phyloP scores from a whole-genome alignment of 2,329 filamentous ascomycete genomes.

The Coniochaeta sp. region DNA sequence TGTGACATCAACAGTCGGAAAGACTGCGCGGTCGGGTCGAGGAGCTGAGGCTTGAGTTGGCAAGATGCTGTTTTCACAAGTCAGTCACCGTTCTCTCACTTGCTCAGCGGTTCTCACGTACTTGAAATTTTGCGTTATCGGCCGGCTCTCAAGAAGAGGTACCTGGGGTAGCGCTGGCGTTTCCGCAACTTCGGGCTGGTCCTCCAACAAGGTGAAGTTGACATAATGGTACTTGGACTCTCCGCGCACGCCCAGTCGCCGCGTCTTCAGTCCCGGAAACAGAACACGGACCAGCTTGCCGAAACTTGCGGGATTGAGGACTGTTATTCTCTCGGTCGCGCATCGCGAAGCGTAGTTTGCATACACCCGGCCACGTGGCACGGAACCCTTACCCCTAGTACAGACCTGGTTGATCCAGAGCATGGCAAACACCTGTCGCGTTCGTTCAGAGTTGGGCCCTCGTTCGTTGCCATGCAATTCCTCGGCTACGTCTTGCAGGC shows the following conservation, averaged over 20 bases:
- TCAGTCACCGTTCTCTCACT: not conserved
- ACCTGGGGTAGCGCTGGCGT: constrained; percentile 37
- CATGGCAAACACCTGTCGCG: constrained; percentile 83
- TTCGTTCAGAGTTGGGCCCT: constrained; percentile 74
- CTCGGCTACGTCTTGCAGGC: constrained; percentile 62
- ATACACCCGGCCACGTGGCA: constrained; percentile 88
- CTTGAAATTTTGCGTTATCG: constrained; percentile 43
- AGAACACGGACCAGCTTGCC: constrained; percentile 95
- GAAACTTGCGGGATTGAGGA: constrained; percentile 94
- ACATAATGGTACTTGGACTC: constrained; percentile 98
- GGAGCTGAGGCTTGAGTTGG: constrained; percentile 4
- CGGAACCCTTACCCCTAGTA: constrained; percentile 70
- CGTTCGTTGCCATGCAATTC: constrained; percentile 74
- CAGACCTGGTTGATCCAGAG: constrained; percentile 74
- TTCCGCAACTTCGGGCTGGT: constrained; percentile 41
- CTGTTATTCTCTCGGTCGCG: constrained; percentile 86
- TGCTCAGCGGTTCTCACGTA: constrained; percentile 22
- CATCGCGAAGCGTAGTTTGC: constrained; percentile 91
- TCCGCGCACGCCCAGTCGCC: constrained; percentile 83
- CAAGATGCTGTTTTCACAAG: not conserved
- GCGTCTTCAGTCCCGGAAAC: constrained; percentile 89
- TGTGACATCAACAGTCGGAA: constrained; percentile 30
- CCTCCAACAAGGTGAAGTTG: constrained; percentile 55
- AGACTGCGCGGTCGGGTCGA: constrained; percentile 22
- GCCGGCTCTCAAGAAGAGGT: constrained; percentile 40